phyloP scores from a whole-genome alignment of 306 rosid genomes.

The Sicyos edulis region DNA sequence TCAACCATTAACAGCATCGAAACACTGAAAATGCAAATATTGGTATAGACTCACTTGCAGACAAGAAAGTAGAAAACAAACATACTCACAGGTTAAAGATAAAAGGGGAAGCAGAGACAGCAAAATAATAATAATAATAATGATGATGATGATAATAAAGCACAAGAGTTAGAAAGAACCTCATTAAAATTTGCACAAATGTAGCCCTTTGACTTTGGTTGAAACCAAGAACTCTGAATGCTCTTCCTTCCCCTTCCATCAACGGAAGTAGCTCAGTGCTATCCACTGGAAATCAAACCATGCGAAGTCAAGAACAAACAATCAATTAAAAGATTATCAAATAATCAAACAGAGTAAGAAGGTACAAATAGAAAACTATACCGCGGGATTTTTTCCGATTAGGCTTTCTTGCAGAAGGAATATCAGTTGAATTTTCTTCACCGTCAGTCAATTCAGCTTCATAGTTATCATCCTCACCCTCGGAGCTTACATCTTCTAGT shows the following conservation, averaged over 20 bases:
- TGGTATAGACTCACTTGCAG: constrained; percentile 1
- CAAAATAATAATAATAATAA: too few relatives aligned
- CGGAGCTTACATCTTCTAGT: constrained; percentile 91
- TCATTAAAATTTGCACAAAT: constrained; percentile 93
- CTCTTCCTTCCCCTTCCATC: constrained; percentile 98
- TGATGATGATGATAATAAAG: background rate
- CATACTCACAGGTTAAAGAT: constrained; percentile 17
- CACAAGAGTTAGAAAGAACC: constrained; percentile 38
- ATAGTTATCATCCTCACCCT: constrained; percentile 90
- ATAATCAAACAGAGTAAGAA: constrained; percentile 12
- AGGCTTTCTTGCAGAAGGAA: constrained; percentile 48
- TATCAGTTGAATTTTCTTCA: constrained; percentile 67
- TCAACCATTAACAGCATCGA: constrained; percentile 21
- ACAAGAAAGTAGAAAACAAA: background rate
- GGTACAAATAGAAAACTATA: constrained; percentile 23
- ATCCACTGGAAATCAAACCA: constrained; percentile 50
- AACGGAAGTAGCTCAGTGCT: constrained; percentile 76
- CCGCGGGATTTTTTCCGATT: constrained; percentile 67
- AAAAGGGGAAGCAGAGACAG: constrained; percentile 9
- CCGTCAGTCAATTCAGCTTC: constrained; percentile 88
- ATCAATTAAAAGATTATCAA: constrained; percentile 10
- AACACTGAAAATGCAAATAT: constrained; percentile 13
- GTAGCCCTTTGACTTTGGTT: constrained; percentile 93
- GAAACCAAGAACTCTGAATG: constrained; percentile 95
- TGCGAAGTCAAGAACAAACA: background rate